Conservation (phyloP, 768 basidiomycete genomes). For the Russula virescens region DNA sequence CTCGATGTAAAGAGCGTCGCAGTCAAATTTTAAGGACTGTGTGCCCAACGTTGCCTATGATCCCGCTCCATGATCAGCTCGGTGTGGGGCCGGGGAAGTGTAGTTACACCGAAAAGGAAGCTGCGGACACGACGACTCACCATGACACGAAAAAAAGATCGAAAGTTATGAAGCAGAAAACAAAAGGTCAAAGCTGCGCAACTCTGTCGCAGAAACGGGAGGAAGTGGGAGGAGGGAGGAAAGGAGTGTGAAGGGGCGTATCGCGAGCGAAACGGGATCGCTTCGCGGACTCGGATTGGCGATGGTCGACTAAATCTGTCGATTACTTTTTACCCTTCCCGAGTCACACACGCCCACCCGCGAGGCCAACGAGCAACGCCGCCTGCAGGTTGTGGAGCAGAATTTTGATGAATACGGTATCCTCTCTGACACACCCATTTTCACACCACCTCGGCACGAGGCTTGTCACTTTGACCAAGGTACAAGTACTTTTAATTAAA, state of each 20-base stretch:
- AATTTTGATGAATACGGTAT: constrained; percentile 4
- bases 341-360: background rate
- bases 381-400: constrained; percentile 14
- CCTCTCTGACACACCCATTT: constrained; percentile 9
- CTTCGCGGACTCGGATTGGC: constrained; percentile 2
- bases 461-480: background rate
- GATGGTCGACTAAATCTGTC: constrained; percentile 5
- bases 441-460: constrained; percentile 11
- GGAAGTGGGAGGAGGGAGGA: background rate
- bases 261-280: background rate
- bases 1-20: constrained; percentile 24
- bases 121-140: background rate
- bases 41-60: constrained; percentile 11
- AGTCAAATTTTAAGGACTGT: constrained; percentile 22
- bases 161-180: background rate
- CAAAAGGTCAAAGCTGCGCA: background rate
- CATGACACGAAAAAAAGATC: constrained; percentile 5
- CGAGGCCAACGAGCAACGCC: background rate
- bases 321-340: background rate
- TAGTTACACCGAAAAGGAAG: background rate
- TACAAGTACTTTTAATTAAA: background rate
- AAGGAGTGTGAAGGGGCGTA: background rate
- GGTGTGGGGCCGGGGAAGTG: background rate
- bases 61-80: background rate
- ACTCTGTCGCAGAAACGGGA: background rate